phyloP scores from a whole-genome alignment of 129 eudicot species.

The Lactuca sativa region DNA sequence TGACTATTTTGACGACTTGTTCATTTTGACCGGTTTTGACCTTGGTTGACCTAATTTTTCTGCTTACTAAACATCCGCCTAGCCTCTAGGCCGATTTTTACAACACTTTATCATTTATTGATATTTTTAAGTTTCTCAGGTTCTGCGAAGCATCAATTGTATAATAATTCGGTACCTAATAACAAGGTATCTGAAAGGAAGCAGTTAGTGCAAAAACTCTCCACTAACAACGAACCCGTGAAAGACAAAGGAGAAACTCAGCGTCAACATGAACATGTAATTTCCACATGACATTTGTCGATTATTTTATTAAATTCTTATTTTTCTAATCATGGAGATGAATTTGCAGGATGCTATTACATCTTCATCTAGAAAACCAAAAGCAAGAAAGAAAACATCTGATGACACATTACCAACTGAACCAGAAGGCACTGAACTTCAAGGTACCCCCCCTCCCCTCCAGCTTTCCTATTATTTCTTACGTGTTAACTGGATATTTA shows the following conservation, averaged over 20 bases:
- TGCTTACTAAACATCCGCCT: too few species aligned
- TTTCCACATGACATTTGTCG: conserved; percentile 32
- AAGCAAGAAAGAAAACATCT: conserved; percentile 62
- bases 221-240: conserved; percentile 35
- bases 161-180: conserved; percentile 39
- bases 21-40: too few species aligned
- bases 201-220: conserved; percentile 39
- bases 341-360: conserved; percentile 60
- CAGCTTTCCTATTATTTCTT: not conserved
- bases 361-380: conserved; percentile 75
- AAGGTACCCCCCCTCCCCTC: conserved; percentile 45
- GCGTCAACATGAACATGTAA: conserved; percentile 43
- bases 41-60: too few species aligned
- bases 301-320: conserved; percentile 5
- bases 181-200: conserved; percentile 53
- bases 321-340: conserved; percentile 11
- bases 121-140: conserved; percentile 69
- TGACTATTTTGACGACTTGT: too few species aligned
- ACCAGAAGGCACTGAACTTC: conserved; percentile 56
- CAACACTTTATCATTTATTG: conserved; percentile 34
- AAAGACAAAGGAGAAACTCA: conserved; percentile 45
- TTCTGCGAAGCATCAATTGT: conserved; percentile 53
- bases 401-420: conserved; percentile 43
- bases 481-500: conserved; percentile 17
- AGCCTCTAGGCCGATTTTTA: too few species aligned